Evolutionary conservation across 1,139 yeast species (phyloP), one percentile per base, ranked within the genome.

Genomic region (Chernovozyma aurita): DNA sequence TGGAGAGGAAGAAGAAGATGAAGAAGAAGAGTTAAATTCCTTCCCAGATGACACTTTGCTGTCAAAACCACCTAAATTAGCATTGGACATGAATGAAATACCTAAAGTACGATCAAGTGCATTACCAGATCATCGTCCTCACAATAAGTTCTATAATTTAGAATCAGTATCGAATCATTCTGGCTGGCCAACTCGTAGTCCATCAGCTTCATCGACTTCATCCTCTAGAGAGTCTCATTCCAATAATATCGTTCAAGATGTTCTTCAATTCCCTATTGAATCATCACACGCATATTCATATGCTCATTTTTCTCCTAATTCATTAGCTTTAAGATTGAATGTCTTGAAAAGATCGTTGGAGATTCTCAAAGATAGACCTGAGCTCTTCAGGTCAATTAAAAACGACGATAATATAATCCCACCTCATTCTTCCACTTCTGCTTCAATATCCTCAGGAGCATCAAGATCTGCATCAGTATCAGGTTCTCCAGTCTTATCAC

Each of bases 261-360:
- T 78, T 22, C 50, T 75, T 24, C 71, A 67, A 46, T 84, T 83
- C 52, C 87, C 95, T 4, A 77, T 80, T 16, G 92, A 84, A 52
- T 83, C 94, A 9, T 76, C 94, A 2, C 92, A 85, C 53, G 84
- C 95, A 2, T 86, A 84, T 52, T 85, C 95, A 0, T 86, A 85
- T 55, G 88, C 94, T 4, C 86, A 84, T 42, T 64, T 85, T 39
- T 81, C 94, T 4, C 92, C 88, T 16, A 83, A 84, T 50, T 82
- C 95, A 2, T 59, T 86, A 40, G 86, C 94, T 0, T 75, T 85
- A 37, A 64, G 95, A 38, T 62, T 86, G 42, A 80, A 81, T 41
- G 88, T 85, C 15, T 64, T 86, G 48, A 84, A 80, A 49, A 63
- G 95, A 43, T 82, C 94, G 6, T 60, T 86, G 35, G 87, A 85